Percentiles rank a stretch among this genome's conserved stretches.
Conservation (phyloP, 2,329 filamentous ascomycete genomes). For the Monilinia polystroma region DNA sequence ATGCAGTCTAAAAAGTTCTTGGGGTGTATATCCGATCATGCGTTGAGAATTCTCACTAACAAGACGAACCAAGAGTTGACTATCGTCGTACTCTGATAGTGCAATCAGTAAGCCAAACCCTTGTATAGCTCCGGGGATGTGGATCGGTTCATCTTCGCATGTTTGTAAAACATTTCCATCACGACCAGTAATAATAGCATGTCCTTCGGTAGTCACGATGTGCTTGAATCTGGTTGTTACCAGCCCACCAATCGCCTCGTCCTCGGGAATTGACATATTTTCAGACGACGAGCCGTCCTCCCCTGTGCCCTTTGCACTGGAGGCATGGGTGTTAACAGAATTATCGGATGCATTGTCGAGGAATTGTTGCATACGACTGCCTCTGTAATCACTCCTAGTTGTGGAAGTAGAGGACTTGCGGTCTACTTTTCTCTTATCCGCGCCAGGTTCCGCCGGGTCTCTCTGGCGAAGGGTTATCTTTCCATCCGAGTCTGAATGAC, state of each 20-base stretch:
- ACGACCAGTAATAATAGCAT: conserved; percentile 78
- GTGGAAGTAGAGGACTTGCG: conserved; percentile 27
- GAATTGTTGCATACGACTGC: conserved; percentile 33
- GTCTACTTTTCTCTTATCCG: conserved; percentile 12
- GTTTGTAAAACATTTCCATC: conserved; percentile 69
- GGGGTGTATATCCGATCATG: conserved; percentile 74
- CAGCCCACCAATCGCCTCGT: conserved; percentile 39
- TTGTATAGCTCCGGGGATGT: conserved; percentile 56
- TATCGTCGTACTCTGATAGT: conserved; percentile 67
- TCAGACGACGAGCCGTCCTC: conserved; percentile 16
- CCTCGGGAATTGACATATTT: conserved; percentile 15
- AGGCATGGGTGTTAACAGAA: conserved; percentile 24
- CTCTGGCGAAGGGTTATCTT: conserved; percentile 9
- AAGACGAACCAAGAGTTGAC: conserved; percentile 66
- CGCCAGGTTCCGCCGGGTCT: neutral
- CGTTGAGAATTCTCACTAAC: conserved; percentile 78
- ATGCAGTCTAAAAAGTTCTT: conserved; percentile 68
- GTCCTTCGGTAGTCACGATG: conserved; percentile 70
- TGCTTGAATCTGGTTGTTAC: conserved; percentile 78
- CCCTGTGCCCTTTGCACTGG: conserved; percentile 19
- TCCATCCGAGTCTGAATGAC: conserved; percentile 14
- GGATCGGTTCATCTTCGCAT: conserved; percentile 90
- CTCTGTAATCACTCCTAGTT: conserved; percentile 25
- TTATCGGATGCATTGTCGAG: conserved; percentile 35
- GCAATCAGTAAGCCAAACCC: conserved; percentile 80